Evolutionary conservation across 1,284 basidiomycete species (phyloP).

Genomic region (Tylopilus sp.): DNA sequence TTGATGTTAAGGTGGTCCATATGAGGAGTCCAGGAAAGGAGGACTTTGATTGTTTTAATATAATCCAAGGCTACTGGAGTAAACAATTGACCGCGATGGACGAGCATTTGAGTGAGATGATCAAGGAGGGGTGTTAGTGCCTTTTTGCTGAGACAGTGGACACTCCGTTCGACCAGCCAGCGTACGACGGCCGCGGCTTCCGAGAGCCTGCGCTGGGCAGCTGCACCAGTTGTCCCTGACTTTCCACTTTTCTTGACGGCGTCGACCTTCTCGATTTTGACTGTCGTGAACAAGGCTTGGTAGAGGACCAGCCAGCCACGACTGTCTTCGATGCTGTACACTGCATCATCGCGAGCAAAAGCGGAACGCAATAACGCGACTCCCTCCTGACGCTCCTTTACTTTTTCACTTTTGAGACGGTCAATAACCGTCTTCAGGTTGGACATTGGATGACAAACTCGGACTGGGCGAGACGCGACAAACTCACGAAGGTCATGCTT

Average conservation of each 20-base stretch:
- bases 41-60: slow-evolving; percentile 67
- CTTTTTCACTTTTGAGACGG: slow-evolving; percentile 59
- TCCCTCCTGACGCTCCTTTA: slow-evolving; percentile 72
- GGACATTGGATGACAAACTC: slow-evolving; percentile 28
- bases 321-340: slow-evolving; percentile 54
- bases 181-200: slow-evolving; percentile 65
- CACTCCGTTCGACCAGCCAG: slow-evolving; percentile 63
- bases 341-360: slow-evolving; percentile 53
- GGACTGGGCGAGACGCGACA: slow-evolving; percentile 9
- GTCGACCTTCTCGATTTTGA: slow-evolving; percentile 59
- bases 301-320: slow-evolving; percentile 67
- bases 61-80: slow-evolving; percentile 75
- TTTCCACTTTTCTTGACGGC: slow-evolving; percentile 47
- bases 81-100: slow-evolving; percentile 55
- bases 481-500: slow-evolving; percentile 20
- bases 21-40: slow-evolving; percentile 70
- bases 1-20: slow-evolving; percentile 68
- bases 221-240: slow-evolving; percentile 34
- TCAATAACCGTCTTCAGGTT: slow-evolving; percentile 49
- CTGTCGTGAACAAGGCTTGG: slow-evolving; percentile 66
- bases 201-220: slow-evolving; percentile 54
- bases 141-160: slow-evolving; percentile 50
- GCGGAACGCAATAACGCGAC: slow-evolving; percentile 53
- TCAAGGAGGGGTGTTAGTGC: slow-evolving; percentile 55
- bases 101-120: slow-evolving; percentile 66